Evolutionary conservation across 106 monocot species (phyloP).

Genomic region (Phalaenopsis equestris): DNA sequence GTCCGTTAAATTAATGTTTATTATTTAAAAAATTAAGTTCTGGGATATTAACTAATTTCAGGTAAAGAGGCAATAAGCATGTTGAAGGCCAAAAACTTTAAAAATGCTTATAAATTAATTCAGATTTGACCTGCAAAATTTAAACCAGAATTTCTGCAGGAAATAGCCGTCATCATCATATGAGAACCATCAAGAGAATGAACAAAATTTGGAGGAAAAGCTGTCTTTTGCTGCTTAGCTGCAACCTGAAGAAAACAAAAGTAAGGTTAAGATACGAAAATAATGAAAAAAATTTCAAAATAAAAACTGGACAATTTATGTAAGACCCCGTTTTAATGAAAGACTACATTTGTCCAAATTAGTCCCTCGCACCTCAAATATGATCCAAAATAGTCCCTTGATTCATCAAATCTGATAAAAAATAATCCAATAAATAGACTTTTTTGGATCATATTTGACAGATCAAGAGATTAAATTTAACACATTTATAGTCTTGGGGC

Average conservation of each 20-base stretch:
- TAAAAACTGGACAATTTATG: too few relatives aligned
- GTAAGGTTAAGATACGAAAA: too few relatives aligned
- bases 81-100: background rate
- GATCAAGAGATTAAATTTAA: too few relatives aligned
- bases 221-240: conserved; percentile 67
- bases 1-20: background rate
- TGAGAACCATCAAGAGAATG: conserved; percentile 98
- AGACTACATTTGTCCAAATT: too few relatives aligned
- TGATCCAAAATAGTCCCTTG: too few relatives aligned
- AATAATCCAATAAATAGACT: too few relatives aligned
- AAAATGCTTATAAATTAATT: background rate
- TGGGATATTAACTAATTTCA: background rate
- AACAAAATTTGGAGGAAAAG: conserved; percentile 95
- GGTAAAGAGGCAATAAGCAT: background rate
- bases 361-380: too few relatives aligned
- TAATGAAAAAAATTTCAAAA: background rate
- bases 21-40: background rate
- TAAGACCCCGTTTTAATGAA: too few relatives aligned
- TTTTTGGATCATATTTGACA: too few relatives aligned
- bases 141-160: conserved; percentile 68
- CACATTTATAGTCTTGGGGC: too few relatives aligned
- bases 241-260: conserved; percentile 43
- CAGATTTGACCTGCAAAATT: conserved; percentile 66
- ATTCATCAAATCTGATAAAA: too few relatives aligned
- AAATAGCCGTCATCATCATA: conserved; percentile 98